Percentiles rank a stretch among this genome's conserved stretches.
Evolutionary conservation across 208 protist genomes (phyloP).

Genomic region (Trypanosoma boissoni): DNA sequence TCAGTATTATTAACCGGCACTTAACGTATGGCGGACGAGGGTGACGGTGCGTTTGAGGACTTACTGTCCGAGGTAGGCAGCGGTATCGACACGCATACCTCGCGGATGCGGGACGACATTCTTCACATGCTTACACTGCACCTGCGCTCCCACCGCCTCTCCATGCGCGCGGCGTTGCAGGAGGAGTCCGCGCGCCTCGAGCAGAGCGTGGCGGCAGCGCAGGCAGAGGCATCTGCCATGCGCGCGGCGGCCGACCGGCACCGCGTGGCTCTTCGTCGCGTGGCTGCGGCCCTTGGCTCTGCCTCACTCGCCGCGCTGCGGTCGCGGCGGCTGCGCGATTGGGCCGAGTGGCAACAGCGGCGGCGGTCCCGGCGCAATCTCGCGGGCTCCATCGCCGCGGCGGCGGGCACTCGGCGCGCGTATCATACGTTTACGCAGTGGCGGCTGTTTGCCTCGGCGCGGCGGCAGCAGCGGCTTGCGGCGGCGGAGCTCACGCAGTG

Average conservation of each 20-base stretch:
- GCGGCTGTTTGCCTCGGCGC: constrained; percentile 49
- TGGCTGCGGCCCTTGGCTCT: constrained; percentile 9
- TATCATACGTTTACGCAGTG: constrained; percentile 49
- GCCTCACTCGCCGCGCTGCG: background rate
- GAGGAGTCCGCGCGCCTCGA: constrained; percentile 16
- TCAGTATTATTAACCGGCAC: background rate
- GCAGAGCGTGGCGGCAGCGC: constrained; percentile 6
- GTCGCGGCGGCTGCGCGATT: constrained; percentile 28
- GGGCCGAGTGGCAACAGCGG: constrained; percentile 27
- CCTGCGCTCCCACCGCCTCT: constrained; percentile 7
- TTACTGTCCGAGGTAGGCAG: constrained; percentile 19
- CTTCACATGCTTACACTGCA: constrained; percentile 12
- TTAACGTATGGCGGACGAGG: constrained; percentile 10
- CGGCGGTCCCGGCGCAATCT: constrained; percentile 23
- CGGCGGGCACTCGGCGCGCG: constrained; percentile 6
- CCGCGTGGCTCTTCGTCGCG: too few species aligned
- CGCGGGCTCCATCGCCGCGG: constrained; percentile 3
- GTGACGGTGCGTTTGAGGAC: background rate
- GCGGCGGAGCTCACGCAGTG: constrained; percentile 27
- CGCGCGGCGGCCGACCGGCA: too few species aligned
- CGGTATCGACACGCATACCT: constrained; percentile 21
- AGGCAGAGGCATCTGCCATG: constrained; percentile 2
- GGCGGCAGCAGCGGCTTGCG: constrained; percentile 28
- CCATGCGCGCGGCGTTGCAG: constrained; percentile 9
- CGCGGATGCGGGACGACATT: constrained; percentile 25